Base-by-base conservation (phyloP, 345 rosid genomes). In the Excoecaria cochinchinensis region DNA sequence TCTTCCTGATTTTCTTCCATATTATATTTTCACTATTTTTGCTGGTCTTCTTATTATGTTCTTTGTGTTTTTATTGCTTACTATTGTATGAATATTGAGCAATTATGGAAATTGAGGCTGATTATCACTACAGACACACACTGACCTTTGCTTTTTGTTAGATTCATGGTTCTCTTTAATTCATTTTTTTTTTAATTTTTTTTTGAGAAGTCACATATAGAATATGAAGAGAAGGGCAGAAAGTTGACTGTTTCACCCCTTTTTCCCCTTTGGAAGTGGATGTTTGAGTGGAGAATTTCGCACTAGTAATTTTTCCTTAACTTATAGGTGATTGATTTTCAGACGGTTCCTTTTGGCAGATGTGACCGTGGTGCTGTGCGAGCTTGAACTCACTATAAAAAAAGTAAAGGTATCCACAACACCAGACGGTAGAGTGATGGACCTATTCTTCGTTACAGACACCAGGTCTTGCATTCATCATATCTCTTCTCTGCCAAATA, bases 401-500 rank as follows among this genome's bases (percentile, higher is more conserved):
- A 95, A 89, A 83, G 98, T 95, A 74, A 95, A 95, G 89, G 92
- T 95, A 72, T 91, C 99, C 15, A 95, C 99, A 17, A 95, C 98
- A 3, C 98, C 99, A 53, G 97, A 95, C 77, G 99, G 92, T 62
- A 91, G 79, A 75, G 97, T 93, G 72, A 85, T 95, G 91, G 99
- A 90, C 89, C 86, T 95, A 48, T 93, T 95, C 90, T 95, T 95
- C 76, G 56, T 95, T 71, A 93, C 97, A 21, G 99, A 95, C 80
- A 86, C 89, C 78, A 93, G 99, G 99, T 95, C 79, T 78, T 14
- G 44, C 72, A 71, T 76, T 62, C 24, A 14, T 52, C 16, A 59
- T 24, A 22, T 46, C 52, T 56, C 66, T 74, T 21, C 50, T 67
- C 60, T 5, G 12, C 24, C 67, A 17, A 22, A 10, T 15, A n/a